Conservation (phyloP, 2,329 filamentous ascomycete genomes). For the Lachnellula subtilissima region DNA sequence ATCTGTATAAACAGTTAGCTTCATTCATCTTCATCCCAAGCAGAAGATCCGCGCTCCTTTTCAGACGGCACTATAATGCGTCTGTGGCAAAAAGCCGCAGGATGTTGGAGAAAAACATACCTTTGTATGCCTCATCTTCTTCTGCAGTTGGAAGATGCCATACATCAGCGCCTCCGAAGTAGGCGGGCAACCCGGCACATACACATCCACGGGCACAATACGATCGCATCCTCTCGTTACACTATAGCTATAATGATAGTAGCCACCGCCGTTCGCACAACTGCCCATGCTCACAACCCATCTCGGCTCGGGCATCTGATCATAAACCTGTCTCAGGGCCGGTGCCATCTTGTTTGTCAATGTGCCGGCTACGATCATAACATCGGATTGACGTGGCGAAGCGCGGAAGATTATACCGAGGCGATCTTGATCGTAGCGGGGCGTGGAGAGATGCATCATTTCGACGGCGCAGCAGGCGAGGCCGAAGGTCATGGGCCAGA, state of each 20-base stretch:
- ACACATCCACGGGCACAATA: constrained; percentile 74
- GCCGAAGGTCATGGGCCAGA: constrained; percentile 87
- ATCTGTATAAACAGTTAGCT: constrained; percentile 8
- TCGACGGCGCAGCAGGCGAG: constrained; percentile 86
- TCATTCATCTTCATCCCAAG: neutral
- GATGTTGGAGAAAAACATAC: constrained; percentile 24
- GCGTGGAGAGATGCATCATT: constrained; percentile 89
- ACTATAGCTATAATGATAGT: constrained; percentile 82
- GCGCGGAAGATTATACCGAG: constrained; percentile 88
- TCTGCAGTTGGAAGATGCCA: constrained; percentile 67
- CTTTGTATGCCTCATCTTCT: constrained; percentile 50
- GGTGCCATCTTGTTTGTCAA: constrained; percentile 97
- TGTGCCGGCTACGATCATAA: constrained; percentile 91
- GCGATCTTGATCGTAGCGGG: constrained; percentile 84
- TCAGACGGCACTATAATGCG: too few relatives aligned
- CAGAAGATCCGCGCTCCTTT: neutral
- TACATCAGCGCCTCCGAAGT: constrained; percentile 60
- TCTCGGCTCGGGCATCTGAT: constrained; percentile 89
- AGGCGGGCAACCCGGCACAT: constrained; percentile 69
- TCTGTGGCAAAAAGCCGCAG: too few relatives aligned
- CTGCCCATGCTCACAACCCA: constrained; percentile 84
- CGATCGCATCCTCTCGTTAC: constrained; percentile 72
- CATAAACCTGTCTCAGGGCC: constrained; percentile 83
- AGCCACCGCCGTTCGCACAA: constrained; percentile 79
- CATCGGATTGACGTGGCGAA: constrained; percentile 80